phyloP scores from a whole-genome alignment of 2,329 filamentous ascomycete species.

The Talaromyces funiculosus region DNA sequence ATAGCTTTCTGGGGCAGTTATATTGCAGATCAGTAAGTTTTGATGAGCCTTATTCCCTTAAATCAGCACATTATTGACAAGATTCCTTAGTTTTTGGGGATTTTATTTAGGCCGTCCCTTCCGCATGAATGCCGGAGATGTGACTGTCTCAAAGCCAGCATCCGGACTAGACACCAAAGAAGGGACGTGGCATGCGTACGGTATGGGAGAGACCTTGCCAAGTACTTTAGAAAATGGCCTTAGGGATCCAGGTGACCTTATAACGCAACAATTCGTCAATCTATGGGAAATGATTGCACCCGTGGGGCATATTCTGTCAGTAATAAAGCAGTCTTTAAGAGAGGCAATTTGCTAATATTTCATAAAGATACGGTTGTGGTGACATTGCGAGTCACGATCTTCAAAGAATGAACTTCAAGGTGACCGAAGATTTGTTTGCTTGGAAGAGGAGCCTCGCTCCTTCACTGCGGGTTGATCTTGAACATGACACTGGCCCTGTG shows the following conservation, averaged over 20 bases:
- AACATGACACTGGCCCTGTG: slow-evolving; percentile 28
- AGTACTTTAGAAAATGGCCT: slow-evolving; percentile 18
- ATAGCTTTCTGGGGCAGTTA: slow-evolving; percentile 42
- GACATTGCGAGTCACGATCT: slow-evolving; percentile 35
- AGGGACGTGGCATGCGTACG: slow-evolving; percentile 29
- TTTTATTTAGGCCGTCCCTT: slow-evolving; percentile 42
- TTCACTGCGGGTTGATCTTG: slow-evolving; percentile 31
- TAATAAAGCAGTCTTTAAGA: background rate
- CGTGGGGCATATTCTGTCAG: slow-evolving; percentile 38
- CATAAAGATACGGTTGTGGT: slow-evolving; percentile 31
- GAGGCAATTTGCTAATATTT: background rate
- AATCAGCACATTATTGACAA: background rate
- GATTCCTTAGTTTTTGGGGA: slow-evolving; percentile 30
- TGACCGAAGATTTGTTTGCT: slow-evolving; percentile 34
- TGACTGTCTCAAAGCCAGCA: slow-evolving; percentile 37
- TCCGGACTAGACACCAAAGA: slow-evolving; percentile 24
- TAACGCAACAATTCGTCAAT: slow-evolving; percentile 34
- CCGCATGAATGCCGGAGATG: slow-evolving; percentile 37
- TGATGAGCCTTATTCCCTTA: background rate
- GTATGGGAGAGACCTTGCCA: slow-evolving; percentile 19
- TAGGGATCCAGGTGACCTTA: slow-evolving; percentile 29
- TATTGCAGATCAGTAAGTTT: slow-evolving; percentile 35
- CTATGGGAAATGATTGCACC: slow-evolving; percentile 42
- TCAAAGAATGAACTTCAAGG: slow-evolving; percentile 30
- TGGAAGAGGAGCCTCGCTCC: slow-evolving; percentile 39